These are phyloP conservation scores for Dalechampia spathulata DNA, from an alignment of 441 rosid species.

Conservation along the genomic window DNA sequence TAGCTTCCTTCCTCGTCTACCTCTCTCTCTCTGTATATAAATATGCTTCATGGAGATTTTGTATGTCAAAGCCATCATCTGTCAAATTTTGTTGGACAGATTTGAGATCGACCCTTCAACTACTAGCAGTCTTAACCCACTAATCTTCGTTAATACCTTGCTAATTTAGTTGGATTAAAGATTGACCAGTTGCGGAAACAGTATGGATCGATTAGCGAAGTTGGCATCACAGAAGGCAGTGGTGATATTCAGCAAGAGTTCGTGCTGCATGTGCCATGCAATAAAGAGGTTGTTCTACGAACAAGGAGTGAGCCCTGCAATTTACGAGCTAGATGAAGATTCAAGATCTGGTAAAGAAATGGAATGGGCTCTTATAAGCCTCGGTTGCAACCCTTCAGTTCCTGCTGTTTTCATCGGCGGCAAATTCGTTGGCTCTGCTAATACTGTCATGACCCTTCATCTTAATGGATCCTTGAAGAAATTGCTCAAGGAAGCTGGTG, in stretches of 20 bases:
- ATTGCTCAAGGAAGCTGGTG: conserved; percentile 77
- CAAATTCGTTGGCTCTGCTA: conserved; percentile 64
- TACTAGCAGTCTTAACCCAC: too few relatives aligned
- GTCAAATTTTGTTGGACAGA: too few relatives aligned
- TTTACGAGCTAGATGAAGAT: conserved; percentile 68
- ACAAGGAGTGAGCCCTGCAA: conserved; percentile 81
- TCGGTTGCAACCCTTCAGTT: conserved; percentile 72
- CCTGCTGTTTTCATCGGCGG: conserved; percentile 85
- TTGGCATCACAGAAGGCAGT: conserved; percentile 34
- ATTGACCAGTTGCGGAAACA: too few relatives aligned
- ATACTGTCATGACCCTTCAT: conserved; percentile 80
- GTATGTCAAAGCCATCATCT: neutral
- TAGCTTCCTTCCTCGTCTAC: neutral
- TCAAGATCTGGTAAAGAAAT: conserved; percentile 64
- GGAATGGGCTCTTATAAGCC: conserved; percentile 60
- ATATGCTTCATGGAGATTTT: neutral
- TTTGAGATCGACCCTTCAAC: too few relatives aligned
- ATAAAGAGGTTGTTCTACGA: conserved; percentile 81
- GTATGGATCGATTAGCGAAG: conserved; percentile 32
- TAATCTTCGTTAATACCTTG: too few relatives aligned
- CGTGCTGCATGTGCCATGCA: conserved; percentile 86
- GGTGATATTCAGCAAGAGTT: conserved; percentile 33
- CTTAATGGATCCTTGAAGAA: conserved; percentile 75
- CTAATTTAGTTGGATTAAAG: too few relatives aligned
- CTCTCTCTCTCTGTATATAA: neutral